Evolutionary conservation across 495 filamentous ascomycete genomes (phyloP), one percentile per base, ranked within the genome.

Genomic region (Trichoderma reesei): DNA sequence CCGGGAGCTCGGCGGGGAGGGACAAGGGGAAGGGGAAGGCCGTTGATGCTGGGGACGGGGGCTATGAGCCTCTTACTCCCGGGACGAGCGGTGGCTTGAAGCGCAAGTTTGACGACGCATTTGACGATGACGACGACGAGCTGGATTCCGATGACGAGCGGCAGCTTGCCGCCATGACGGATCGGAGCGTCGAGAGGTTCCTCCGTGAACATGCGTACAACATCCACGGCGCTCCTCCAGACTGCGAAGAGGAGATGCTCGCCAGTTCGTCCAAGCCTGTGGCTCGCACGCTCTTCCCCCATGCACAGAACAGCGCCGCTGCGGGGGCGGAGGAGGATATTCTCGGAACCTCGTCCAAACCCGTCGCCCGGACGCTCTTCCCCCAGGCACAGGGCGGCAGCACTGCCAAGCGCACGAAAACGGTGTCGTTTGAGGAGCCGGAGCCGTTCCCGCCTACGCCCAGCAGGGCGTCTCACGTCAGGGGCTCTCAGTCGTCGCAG

Each of bases 81-180:
- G 36, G 18, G 3, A 14, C 59, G n/a, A 61, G 59, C 13, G 18
- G 14, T 41, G 59, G 18, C 11, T 9, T 13, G 18, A 61, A 61
- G 11, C 34, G 59, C 3, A 39, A 39, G 5, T 14, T n/a, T n/a
- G n/a, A 20, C 11, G 36, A 38, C 18, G 59, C 18, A 3, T 61
- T 61, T 61, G 61, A 46, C 8, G 61, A 63, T 5, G 60, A 62
- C 20, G n/a, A 16, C 9, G 41, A 31, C 41, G 61, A 41, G 5
- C 18, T 63, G 61, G 61, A 46, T 26, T 63, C 61, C 3, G 61
- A 63, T 4, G 61, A 63, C 31, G 61, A 63, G 41, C 37, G 61
- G 41, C n/a, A 41, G 38, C 38, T 63, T 6, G 61, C 41, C 41
- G 41, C 13, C n/a, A 20, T 63, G 61, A 42, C 61, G 13, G 59